Evolutionary conservation across 1,139 yeast genomes (phyloP).

Genomic region (Barnettozyma hawaiiensis): DNA sequence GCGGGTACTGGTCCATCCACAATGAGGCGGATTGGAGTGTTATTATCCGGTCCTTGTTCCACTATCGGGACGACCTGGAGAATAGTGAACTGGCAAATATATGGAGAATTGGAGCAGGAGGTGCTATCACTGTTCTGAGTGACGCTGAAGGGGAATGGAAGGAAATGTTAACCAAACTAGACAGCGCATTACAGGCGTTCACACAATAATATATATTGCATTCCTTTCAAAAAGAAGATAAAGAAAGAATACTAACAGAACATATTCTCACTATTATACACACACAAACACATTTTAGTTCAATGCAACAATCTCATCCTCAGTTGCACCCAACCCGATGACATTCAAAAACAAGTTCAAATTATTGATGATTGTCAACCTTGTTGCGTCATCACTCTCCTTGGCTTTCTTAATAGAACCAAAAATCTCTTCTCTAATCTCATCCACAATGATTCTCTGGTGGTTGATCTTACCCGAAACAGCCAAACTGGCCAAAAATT

Average conservation of each 20-base stretch:
- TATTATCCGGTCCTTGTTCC: slow-evolving; percentile 76
- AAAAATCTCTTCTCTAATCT: slow-evolving; percentile 88
- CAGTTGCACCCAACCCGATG: slow-evolving; percentile 91
- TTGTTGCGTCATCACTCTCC: slow-evolving; percentile 47
- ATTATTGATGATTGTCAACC: slow-evolving; percentile 66
- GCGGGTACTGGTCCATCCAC: slow-evolving; percentile 91
- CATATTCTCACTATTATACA: slow-evolving; percentile 2
- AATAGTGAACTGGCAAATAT: slow-evolving; percentile 30
- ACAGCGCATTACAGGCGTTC: slow-evolving; percentile 71
- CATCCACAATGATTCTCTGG: slow-evolving; percentile 92
- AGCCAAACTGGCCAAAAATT: slow-evolving; percentile 90
- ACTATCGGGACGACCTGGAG: slow-evolving; percentile 48
- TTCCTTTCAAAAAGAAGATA: neutral
- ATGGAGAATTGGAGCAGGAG: slow-evolving; percentile 98
- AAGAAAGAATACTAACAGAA: neutral
- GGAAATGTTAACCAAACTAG: slow-evolving; percentile 79
- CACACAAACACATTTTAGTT: slow-evolving; percentile 17
- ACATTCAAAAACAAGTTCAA: slow-evolving; percentile 91
- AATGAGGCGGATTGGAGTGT: slow-evolving; percentile 97
- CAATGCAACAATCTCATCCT: slow-evolving; percentile 39
- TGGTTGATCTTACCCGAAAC: slow-evolving; percentile 89
- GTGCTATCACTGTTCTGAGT: slow-evolving; percentile 91
- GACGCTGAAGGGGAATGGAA: slow-evolving; percentile 82
- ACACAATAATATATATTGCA: slow-evolving; percentile 2
- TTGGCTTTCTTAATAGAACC: slow-evolving; percentile 84